These are phyloP conservation scores for Diaporthe citrichinensis DNA, from an alignment of 2,329 filamentous ascomycete genomes.

Conservation along the genomic window DNA sequence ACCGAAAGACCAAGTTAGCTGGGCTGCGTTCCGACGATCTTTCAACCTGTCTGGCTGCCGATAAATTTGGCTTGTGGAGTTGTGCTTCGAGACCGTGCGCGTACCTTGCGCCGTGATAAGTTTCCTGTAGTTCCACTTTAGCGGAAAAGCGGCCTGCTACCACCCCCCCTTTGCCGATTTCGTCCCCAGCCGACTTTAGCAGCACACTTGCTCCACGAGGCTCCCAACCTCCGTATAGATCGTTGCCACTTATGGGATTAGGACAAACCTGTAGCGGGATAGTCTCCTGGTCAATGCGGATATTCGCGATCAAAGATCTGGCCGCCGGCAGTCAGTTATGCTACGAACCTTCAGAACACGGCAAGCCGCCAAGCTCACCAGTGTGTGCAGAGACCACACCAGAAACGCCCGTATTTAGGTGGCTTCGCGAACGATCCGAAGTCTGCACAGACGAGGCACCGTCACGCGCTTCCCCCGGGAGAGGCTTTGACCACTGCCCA, in stretches of 20 bases:
- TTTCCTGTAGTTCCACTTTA: not conserved
- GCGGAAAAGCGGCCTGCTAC: not conserved
- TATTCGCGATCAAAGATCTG: not conserved
- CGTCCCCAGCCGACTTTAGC: not conserved
- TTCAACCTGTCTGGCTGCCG: not conserved
- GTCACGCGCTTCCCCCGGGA: not conserved
- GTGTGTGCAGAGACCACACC: not conserved
- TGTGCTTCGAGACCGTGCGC: not conserved
- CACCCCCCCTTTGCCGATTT: not conserved
- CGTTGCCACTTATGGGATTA: not conserved
- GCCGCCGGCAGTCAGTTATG: constrained; percentile 7
- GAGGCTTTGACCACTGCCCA: not conserved
- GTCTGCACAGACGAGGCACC: not conserved
- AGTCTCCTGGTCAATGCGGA: constrained; percentile 15
- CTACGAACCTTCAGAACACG: not conserved
- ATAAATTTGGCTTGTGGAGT: not conserved
- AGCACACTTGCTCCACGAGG: not conserved
- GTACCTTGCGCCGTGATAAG: not conserved
- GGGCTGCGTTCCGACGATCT: not conserved
- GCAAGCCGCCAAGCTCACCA: not conserved
- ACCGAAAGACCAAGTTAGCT: not conserved
- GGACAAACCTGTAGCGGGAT: not conserved
- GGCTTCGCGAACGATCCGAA: constrained; percentile 6
- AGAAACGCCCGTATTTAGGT: not conserved
- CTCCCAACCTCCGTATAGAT: not conserved